phyloP scores from a whole-genome alignment of 208 protist species.

The Wallacemonas sp. region DNA sequence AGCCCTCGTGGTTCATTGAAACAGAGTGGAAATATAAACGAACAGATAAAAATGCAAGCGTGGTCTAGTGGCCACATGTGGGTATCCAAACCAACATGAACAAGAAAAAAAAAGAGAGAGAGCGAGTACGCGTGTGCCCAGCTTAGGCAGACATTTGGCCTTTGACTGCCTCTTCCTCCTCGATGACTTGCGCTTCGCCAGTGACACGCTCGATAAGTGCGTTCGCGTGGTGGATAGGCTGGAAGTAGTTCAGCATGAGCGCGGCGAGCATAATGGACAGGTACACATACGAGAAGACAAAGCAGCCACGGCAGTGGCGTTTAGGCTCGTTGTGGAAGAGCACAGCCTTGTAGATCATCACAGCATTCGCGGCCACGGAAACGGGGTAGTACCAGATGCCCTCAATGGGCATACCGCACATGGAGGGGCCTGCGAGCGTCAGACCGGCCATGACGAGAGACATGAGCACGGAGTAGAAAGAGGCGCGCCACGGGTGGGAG shows the following conservation, averaged over 20 bases:
- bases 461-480: constrained; percentile 84
- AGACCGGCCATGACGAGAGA: constrained; percentile 68
- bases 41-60: too few relatives aligned
- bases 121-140: background rate
- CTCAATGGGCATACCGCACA: constrained; percentile 55
- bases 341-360: constrained; percentile 87
- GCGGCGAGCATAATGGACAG: constrained; percentile 69
- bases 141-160: background rate
- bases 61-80: too few relatives aligned
- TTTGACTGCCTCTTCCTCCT: background rate
- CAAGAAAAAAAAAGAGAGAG: constrained; percentile 15
- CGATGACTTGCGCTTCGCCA: constrained; percentile 2
- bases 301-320: constrained; percentile 84
- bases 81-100: background rate
- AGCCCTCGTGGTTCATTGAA: too few relatives aligned
- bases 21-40: too few relatives aligned
- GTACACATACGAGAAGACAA: constrained; percentile 90
- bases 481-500: constrained; percentile 81
- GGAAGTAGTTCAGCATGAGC: constrained; percentile 80
- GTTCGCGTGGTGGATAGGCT: constrained; percentile 49
- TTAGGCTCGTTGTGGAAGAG: constrained; percentile 79
- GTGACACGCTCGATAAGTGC: constrained; percentile 20
- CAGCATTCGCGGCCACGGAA: constrained; percentile 43
- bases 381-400: constrained; percentile 77
- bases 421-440: constrained; percentile 48